Percentiles rank a stretch among this genome's conserved stretches.
phyloP scores from a whole-genome alignment of 345 rosid genomes.

The Aethionema arabicum region DNA sequence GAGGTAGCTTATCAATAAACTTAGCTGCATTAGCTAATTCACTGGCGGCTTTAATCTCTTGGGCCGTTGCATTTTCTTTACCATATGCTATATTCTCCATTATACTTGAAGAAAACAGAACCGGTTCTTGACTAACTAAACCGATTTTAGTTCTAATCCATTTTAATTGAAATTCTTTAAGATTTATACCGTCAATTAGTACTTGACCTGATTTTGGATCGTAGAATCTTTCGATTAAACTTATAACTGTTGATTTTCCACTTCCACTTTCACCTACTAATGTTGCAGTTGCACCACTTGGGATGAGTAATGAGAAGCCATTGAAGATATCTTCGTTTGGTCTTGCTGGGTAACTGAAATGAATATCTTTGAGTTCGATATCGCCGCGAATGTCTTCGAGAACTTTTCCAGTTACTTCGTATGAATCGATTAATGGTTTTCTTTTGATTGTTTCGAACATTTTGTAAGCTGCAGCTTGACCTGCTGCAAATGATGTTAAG shows the following conservation, averaged over 20 bases:
- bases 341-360: conserved; percentile 76
- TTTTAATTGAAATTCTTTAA: conserved; percentile 66
- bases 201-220: conserved; percentile 74
- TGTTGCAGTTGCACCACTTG: conserved; percentile 67
- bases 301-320: conserved; percentile 65
- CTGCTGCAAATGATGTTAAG: conserved; percentile 69
- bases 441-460: conserved; percentile 77
- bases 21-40: conserved; percentile 78
- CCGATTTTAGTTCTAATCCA: conserved; percentile 81
- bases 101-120: conserved; percentile 64
- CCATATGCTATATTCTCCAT: conserved; percentile 75
- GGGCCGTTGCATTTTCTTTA: conserved; percentile 65
- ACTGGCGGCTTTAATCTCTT: conserved; percentile 65
- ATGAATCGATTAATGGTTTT: conserved; percentile 68
- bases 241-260: conserved; percentile 80
- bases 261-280: conserved; percentile 91
- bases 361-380: conserved; percentile 60
- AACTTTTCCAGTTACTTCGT: conserved; percentile 49
- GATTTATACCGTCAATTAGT: conserved; percentile 61
- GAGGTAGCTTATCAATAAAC: conserved; percentile 74
- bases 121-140: conserved; percentile 84
- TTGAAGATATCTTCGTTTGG: conserved; percentile 64
- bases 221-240: conserved; percentile 76
- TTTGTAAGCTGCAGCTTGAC: conserved; percentile 75
- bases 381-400: conserved; percentile 66